These are phyloP conservation scores for Talaromyces wortmannii DNA, from an alignment of 495 filamentous ascomycete species.

Conservation along the genomic window DNA sequence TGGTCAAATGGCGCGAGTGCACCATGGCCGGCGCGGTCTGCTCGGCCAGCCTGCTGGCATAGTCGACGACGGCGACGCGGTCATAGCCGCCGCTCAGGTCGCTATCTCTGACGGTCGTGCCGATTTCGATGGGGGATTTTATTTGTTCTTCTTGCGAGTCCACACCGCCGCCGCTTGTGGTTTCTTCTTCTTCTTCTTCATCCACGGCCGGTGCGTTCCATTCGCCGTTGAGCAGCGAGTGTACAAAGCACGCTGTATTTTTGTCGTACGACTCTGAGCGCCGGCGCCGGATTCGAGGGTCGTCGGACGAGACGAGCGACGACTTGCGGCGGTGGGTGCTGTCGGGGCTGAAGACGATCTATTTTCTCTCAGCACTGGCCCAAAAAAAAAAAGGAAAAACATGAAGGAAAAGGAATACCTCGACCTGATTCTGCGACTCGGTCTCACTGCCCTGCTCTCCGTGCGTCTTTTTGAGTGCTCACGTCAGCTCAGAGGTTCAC, in stretches of 20 bases:
- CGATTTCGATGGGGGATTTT: constrained; percentile 7
- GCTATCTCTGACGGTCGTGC: constrained; percentile 21
- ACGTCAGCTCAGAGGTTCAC: neutral
- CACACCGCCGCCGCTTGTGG: constrained; percentile 14
- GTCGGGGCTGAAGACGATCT: constrained; percentile 71
- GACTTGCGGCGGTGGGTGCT: constrained; percentile 78
- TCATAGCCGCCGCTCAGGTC: constrained; percentile 11
- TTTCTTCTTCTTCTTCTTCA: constrained; percentile 13
- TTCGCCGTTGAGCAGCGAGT: constrained; percentile 63
- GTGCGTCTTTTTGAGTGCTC: constrained; percentile 12
- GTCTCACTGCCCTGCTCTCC: constrained; percentile 32
- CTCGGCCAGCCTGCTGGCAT: constrained; percentile 12
- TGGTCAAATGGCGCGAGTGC: constrained; percentile 70
- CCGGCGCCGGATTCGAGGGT: constrained; percentile 29
- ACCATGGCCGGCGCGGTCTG: constrained; percentile 23
- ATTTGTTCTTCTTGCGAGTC: constrained; percentile 2
- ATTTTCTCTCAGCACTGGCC: neutral
- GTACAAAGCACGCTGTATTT: constrained; percentile 73
- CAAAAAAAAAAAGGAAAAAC: neutral
- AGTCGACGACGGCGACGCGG: constrained; percentile 9
- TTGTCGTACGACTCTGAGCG: constrained; percentile 30
- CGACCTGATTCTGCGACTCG: constrained; percentile 39
- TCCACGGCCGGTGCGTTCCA: constrained; percentile 34
- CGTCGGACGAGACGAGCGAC: constrained; percentile 63
- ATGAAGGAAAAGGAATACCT: constrained; percentile 21